Percentiles rank a stretch among this genome's conserved stretches.
phyloP scores from a whole-genome alignment of 2,329 filamentous ascomycete genomes.

The Penicillium sp. region DNA sequence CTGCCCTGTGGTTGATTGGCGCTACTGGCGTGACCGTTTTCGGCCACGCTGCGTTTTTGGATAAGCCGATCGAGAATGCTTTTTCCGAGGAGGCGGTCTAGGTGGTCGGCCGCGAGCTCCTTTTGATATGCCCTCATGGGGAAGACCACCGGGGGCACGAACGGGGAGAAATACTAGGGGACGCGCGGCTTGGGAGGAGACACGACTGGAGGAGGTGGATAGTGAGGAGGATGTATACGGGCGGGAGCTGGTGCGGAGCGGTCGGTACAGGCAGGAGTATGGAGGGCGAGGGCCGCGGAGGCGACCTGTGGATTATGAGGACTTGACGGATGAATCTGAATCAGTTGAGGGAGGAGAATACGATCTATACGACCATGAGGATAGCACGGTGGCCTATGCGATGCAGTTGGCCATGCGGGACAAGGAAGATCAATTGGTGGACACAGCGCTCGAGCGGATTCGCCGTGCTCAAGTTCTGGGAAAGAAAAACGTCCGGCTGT shows the following conservation, averaged over 20 bases:
- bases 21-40: conserved; percentile 91
- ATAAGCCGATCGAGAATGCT: conserved; percentile 99
- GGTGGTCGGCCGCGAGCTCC: conserved; percentile 99
- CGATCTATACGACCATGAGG: conserved; percentile 54
- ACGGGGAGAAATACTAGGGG: conserved; percentile 61
- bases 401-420: conserved; percentile 60
- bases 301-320: conserved; percentile 40
- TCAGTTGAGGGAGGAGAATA: conserved; percentile 51
- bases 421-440: conserved; percentile 72
- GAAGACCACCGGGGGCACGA: conserved; percentile 96
- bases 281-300: conserved; percentile 40
- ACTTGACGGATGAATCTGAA: conserved; percentile 50
- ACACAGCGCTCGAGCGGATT: conserved; percentile 77
- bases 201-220: conserved; percentile 43
- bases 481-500: conserved; percentile 76
- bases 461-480: conserved; percentile 73
- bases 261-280: conserved; percentile 35
- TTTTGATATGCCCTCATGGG: conserved; percentile 85
- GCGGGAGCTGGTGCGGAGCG: conserved; percentile 25
- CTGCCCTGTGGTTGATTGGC: conserved; percentile 92
- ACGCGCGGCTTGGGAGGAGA: conserved; percentile 55
- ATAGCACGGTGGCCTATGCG: conserved; percentile 46
- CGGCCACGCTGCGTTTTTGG: conserved; percentile 92
- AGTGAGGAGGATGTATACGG: conserved; percentile 44
- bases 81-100: conserved; percentile 99